A percentile compares a stretch with the other conserved stretches of the same genome.
Conservation (phyloP, 1,284 basidiomycete species). For the Cutaneotrichosporon arboriforme region DNA sequence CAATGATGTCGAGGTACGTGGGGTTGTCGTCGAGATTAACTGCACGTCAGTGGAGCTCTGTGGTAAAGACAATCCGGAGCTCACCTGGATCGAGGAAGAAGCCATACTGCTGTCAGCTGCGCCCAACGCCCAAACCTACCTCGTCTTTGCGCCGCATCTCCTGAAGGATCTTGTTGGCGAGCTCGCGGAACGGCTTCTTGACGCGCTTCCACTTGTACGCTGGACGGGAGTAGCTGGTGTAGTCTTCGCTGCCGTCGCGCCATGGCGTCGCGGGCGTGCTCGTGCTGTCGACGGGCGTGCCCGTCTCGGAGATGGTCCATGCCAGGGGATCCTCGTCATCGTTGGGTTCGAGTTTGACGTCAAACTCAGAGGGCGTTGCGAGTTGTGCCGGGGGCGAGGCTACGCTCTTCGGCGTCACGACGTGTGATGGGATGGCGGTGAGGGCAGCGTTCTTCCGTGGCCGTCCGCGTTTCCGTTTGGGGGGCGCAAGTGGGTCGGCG, state of each 20-base stretch:
- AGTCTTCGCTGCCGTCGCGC: slow-evolving; percentile 8
- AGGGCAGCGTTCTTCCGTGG: slow-evolving; percentile 5
- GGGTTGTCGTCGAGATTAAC: slow-evolving; percentile 43
- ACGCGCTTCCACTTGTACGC: slow-evolving; percentile 33
- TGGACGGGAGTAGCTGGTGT: background rate
- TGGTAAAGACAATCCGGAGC: background rate
- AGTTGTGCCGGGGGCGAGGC: background rate
- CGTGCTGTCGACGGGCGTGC: background rate
- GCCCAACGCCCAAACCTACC: slow-evolving; percentile 13
- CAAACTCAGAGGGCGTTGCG: slow-evolving; percentile 3
- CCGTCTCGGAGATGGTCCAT: slow-evolving; percentile 6
- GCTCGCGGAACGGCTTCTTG: slow-evolving; percentile 40
- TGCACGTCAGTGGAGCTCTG: background rate
- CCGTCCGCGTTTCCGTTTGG: slow-evolving; percentile 13
- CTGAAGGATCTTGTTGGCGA: slow-evolving; percentile 32
- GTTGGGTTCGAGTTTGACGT: slow-evolving; percentile 14
- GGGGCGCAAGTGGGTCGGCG: background rate
- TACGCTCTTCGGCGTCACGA: slow-evolving; percentile 7
- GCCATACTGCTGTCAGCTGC: slow-evolving; percentile 32
- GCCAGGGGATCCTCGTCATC: slow-evolving; percentile 16
- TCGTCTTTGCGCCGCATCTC: slow-evolving; percentile 42
- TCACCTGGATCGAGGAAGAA: slow-evolving; percentile 41
- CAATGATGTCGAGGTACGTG: slow-evolving; percentile 42
- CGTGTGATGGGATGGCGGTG: slow-evolving; percentile 19
- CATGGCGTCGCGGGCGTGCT: slow-evolving; percentile 2